Base-by-base conservation (phyloP, 164 flowering plant genomes). In the Aristolochia californica region DNA sequence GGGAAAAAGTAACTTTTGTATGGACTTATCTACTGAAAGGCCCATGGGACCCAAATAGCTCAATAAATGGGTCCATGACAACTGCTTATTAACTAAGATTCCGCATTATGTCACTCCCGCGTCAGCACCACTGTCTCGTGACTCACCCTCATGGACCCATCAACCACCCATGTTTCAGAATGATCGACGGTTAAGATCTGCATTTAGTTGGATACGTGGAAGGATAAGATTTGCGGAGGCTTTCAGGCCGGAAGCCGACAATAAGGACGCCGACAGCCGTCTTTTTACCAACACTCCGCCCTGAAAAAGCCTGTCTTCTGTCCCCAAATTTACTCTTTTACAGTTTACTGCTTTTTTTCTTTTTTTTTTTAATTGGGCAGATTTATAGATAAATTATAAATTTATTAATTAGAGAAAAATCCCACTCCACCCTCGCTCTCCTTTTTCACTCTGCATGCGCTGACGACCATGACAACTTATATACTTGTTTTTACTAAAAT, bases 261-360 rank as follows among this genome's bases (percentile, higher is more conserved):
- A 68, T 50, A 75, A 78, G 82, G 80, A 81, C 79, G 68, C 62
- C 48, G 23, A 44, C 73, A 78, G 82, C 85, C 80, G 85, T 71
- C 77, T 74, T 62, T 47, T 59, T 57, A 61, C 66, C 74, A 61
- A 55, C 65, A 65, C 57, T 57, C 58, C 40, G 22, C 65, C 78
- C 73, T 24, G 81, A 57, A 57, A 76, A 75, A 75, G 78, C 77
- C 80, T 76, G 78, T 53, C 28, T 57, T 56, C n/a, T 48, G 22
- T 38, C 58, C 21, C 57, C 10, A 18, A 28, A 28, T 2, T 28
- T 28, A 2, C 16, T 5, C 52, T 4, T 48, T 23, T 4, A 48
- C 52, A 11, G 21, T 45, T 24, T 15, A 17, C 43, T 27, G 43
- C 18, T 15, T 14, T 54, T 25, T 16, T 25, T 17, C 11, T 54